Base-by-base conservation (phyloP, 768 basidiomycete species). In the Cantharellus anzutake region DNA sequence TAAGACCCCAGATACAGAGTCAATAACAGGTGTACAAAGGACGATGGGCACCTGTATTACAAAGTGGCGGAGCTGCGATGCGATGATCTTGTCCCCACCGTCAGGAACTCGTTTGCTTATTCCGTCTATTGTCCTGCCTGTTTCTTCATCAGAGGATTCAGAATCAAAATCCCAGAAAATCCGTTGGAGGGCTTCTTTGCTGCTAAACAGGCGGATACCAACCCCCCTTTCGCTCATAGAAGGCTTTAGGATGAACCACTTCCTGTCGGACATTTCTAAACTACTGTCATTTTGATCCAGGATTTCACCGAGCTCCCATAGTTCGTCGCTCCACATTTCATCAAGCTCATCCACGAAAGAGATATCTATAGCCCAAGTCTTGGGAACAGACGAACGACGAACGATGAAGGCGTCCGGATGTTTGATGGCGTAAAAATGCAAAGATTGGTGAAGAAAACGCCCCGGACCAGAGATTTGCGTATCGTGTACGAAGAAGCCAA, bases 211-310 rank as follows among this genome's bases (percentile, higher is more conserved):
- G 51, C 92, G 73, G 63, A 99, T 92, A 2, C 94, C 96, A 77
- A 90, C 89, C 7, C 92, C 96, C 56, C 90, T 79, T 72, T 98
- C 93, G 1, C 92, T 84, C 87, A 99, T 94, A 16, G 91, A 89
- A 52, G 96, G 93, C 72, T 99, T 99, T 57, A 99, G 72, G 62
- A 99, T 94, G 79, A 84, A 98, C 94, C 94, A 97, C 56, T 64
- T 73, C 48, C 59, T 58, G 4, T 64, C 56, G 35, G 60, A 53
- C 4, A 44, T 16, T 29, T 68, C 68, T 38, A 64, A 63, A 20
- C 58, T 56, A 2, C 60, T 62, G 50, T 68, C 67, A 5, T 72
- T 67, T 40, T 68, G 68, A 29, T 81, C 76, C 39, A 96, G 75
- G 20, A 75, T 72, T 51, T 76, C 70, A 3, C 78, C 80, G 11